Evolutionary conservation across 2,329 filamentous ascomycete genomes (phyloP).

Genomic region (Colletotrichum coccodes): DNA sequence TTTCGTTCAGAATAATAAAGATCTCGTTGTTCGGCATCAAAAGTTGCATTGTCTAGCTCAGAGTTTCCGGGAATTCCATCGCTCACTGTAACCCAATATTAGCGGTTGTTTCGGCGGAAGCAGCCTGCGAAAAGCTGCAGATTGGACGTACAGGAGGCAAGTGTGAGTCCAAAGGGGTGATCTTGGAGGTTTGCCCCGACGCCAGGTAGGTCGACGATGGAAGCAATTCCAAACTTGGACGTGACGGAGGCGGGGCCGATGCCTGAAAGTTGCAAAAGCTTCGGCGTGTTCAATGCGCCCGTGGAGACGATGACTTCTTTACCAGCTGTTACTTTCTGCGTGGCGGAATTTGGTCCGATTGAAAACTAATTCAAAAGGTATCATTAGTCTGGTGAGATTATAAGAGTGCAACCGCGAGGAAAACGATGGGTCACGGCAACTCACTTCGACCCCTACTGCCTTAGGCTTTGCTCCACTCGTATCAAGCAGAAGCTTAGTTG

Average conservation of each 20-base stretch:
- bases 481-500: conserved; percentile 34
- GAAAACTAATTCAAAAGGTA: neutral
- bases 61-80: conserved; percentile 3
- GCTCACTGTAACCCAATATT: neutral
- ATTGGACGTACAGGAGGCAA: neutral
- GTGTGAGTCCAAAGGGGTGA: conserved; percentile 3
- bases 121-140: too few relatives aligned
- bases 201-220: conserved; percentile 2
- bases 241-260: conserved; percentile 53
- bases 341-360: neutral
- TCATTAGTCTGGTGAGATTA: conserved; percentile 8
- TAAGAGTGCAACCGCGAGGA: neutral
- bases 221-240: conserved; percentile 45
- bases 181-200: conserved; percentile 29
- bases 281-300: conserved; percentile 51
- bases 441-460: conserved; percentile 35
- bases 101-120: too few relatives aligned
- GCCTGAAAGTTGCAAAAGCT: conserved; percentile 60
- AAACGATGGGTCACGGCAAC: conserved; percentile 27
- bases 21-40: conserved; percentile 43
- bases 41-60: conserved; percentile 44
- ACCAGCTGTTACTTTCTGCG: neutral
- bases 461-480: conserved; percentile 28
- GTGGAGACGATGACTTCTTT: conserved; percentile 54
- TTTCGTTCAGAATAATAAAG: conserved; percentile 41